Evolutionary conservation across 1,284 basidiomycete species (phyloP).

Genomic region (Cryptococcus jaspeensis): DNA sequence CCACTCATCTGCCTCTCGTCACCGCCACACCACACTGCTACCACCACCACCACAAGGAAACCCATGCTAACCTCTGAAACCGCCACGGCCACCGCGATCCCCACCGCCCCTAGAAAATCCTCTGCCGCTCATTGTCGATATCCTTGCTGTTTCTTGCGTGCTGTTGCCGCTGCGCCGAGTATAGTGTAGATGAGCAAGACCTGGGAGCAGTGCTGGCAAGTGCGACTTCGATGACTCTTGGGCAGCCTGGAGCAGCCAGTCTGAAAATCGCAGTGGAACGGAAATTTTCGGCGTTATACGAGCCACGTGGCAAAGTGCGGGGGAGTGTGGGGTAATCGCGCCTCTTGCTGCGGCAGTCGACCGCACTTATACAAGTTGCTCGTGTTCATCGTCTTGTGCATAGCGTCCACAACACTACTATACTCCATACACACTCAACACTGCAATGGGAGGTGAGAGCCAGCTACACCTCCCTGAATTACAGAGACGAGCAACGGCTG

Average conservation of each 20-base stretch:
- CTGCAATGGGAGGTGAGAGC: slow-evolving; percentile 12
- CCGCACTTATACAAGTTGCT: too few relatives aligned
- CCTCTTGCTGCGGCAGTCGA: too few relatives aligned
- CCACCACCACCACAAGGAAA: slow-evolving; percentile 13
- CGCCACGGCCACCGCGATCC: slow-evolving; percentile 14
- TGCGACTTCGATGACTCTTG: not conserved
- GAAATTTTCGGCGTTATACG: slow-evolving; percentile 18
- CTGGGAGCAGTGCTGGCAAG: not conserved
- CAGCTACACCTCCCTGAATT: not conserved
- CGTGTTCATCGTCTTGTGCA: not conserved
- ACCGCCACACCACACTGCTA: slow-evolving; percentile 12
- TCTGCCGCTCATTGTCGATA: slow-evolving; percentile 17
- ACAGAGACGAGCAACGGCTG: not conserved
- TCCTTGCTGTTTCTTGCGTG: not conserved
- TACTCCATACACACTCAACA: not conserved
- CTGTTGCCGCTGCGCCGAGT: not conserved
- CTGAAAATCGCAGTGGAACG: not conserved
- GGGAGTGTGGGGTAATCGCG: slow-evolving; percentile 1
- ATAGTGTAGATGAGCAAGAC: not conserved
- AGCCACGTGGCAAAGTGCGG: not conserved
- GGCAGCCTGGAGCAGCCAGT: not conserved
- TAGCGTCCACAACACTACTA: not conserved
- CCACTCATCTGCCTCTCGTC: slow-evolving; percentile 50
- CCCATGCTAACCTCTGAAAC: slow-evolving; percentile 10
- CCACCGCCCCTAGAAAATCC: slow-evolving; percentile 20